Evolutionary conservation across 1,139 yeast genomes (phyloP), one percentile per base, ranked within the genome.

Genomic region (Casaregolazyma suthepensis): DNA sequence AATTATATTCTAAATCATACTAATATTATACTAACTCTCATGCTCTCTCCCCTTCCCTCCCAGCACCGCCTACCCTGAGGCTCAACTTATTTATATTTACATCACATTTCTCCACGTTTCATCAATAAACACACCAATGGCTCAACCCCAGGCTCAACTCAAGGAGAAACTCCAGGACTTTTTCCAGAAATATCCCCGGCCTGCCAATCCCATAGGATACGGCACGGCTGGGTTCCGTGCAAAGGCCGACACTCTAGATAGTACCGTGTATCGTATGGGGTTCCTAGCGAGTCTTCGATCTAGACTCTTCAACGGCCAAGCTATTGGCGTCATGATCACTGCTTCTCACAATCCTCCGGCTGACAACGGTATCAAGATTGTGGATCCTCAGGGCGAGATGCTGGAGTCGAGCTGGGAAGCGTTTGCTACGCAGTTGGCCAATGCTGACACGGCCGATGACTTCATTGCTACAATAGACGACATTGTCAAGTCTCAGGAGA

Each of bases 191-290:
- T 57, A 57, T 37, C 58, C 59, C 22, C 56, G 54, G 45, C 62
- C 85, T 0, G 72, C 72, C 15, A 65, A 76, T 48, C 66, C 61
- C 1, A 85, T 79, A 66, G 71, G 79, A 17, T 93, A 93, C 66
- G 99, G 99, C 18, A 93, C 99, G 1, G 99, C 99, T 1, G 99
- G 99, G 7, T 93, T 94, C 74, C 81, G 99, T 59, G 84, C 85
- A 75, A 74, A 80, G 54, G 93, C 96, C 3, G 67, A 71, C 47
- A 69, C 78, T 26, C 74, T 93, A 60, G 96, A 89, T 66, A 85
- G 91, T 31, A 94, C 91, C 50, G 85, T 88, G 69, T 90, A 82
- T 70, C 80, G 94, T 13, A 89, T 87, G 19, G 96, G 97, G 0
- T 74, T 90, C 17, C 68, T 91, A 45, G 97, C 99, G 0, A 74